A percentile compares a stretch with the other conserved stretches of the same genome.
These are phyloP conservation scores for Tylopilus felleus DNA, from an alignment of 768 basidiomycete genomes.

Conservation along the genomic window DNA sequence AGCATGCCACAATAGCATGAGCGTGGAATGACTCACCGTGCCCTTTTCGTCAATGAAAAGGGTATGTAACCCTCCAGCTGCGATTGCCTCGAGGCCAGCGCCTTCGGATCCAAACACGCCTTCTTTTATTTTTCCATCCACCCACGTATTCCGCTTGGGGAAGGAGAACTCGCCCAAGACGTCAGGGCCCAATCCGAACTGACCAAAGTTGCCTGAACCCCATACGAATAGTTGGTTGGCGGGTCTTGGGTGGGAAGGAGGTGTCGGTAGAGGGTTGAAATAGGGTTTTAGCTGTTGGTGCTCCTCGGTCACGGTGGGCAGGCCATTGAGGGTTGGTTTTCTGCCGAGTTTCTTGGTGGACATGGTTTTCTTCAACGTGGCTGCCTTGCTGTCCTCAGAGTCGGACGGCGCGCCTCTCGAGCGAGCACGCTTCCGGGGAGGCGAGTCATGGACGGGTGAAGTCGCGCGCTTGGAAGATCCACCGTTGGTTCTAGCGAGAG, in stretches of 20 bases:
- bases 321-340: constrained; percentile 31
- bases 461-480: constrained; percentile 46
- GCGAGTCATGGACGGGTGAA: constrained; percentile 45
- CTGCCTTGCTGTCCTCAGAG: constrained; percentile 38
- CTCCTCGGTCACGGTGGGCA: constrained; percentile 30
- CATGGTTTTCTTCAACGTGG: constrained; percentile 24
- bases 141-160: constrained; percentile 74
- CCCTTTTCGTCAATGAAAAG: constrained; percentile 88
- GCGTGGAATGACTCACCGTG: constrained; percentile 54
- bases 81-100: constrained; percentile 79
- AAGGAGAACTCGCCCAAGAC: constrained; percentile 66
- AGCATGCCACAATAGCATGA: background rate
- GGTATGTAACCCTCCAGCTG: constrained; percentile 86
- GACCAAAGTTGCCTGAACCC: constrained; percentile 93
- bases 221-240: constrained; percentile 77
- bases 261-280: constrained; percentile 62
- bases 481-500: constrained; percentile 20
- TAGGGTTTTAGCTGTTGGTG: constrained; percentile 50
- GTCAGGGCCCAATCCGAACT: constrained; percentile 87
- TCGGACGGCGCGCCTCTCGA: constrained; percentile 37
- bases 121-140: constrained; percentile 69
- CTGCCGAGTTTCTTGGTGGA: constrained; percentile 27
- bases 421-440: constrained; percentile 46
- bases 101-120: constrained; percentile 67
- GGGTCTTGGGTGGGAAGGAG: constrained; percentile 57